Percentiles rank a stretch among this genome's conserved stretches.
phyloP scores from a whole-genome alignment of 2,329 filamentous ascomycete species.

The Neopestalotiopsis clavispora region DNA sequence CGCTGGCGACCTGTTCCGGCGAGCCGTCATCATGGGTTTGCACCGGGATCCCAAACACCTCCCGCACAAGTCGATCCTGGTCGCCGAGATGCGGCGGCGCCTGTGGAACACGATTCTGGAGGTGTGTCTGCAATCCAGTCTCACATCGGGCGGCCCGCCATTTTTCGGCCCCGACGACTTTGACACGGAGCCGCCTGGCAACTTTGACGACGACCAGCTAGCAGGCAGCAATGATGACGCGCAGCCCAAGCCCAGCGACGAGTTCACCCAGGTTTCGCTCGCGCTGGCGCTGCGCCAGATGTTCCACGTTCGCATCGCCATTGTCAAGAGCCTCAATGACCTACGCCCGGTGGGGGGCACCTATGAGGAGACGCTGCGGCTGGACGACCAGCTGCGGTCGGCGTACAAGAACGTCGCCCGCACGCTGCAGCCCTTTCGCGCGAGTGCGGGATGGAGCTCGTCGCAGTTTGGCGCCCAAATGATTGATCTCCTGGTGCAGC shows the following conservation, averaged over 20 bases:
- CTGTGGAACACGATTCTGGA: conserved; percentile 63
- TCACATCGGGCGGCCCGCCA: conserved; percentile 51
- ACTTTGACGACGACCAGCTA: conserved; percentile 56
- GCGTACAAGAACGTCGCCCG: conserved; percentile 47
- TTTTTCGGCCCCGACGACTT: conserved; percentile 50
- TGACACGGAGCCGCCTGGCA: conserved; percentile 53
- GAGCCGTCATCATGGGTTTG: conserved; percentile 62
- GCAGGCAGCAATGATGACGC: conserved; percentile 35
- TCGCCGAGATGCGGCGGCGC: conserved; percentile 58
- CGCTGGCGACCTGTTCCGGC: conserved; percentile 54
- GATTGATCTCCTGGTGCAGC: conserved; percentile 56
- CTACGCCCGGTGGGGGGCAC: conserved; percentile 38
- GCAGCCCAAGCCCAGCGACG: conserved; percentile 24
- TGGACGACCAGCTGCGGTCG: conserved; percentile 47
- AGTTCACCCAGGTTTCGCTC: conserved; percentile 55
- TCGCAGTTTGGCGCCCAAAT: conserved; percentile 47
- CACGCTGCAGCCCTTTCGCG: conserved; percentile 34
- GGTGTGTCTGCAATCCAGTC: conserved; percentile 48
- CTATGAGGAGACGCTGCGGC: conserved; percentile 49
- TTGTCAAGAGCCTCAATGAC: conserved; percentile 49
- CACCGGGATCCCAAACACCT: conserved; percentile 60
- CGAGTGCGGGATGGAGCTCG: conserved; percentile 24
- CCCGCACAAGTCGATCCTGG: conserved; percentile 49
- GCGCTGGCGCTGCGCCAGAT: conserved; percentile 51
- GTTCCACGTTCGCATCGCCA: conserved; percentile 47